These are phyloP conservation scores for Fusarium kyushuense DNA, from an alignment of 2,329 filamentous ascomycete genomes.

Conservation along the genomic window DNA sequence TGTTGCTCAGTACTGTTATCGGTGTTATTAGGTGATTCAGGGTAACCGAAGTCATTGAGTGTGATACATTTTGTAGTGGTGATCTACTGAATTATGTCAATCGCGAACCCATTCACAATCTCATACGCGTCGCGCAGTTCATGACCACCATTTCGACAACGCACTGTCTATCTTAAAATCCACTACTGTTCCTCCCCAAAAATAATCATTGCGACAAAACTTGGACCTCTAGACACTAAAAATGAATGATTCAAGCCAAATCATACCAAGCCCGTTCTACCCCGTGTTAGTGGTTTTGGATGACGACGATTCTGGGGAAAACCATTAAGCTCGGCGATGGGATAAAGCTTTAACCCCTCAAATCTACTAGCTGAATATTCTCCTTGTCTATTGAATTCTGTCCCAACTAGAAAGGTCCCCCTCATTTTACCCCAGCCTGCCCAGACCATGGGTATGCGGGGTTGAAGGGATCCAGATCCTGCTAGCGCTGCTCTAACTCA, in stretches of 20 bases:
- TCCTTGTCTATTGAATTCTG: not conserved
- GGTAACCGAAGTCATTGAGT: too few relatives aligned
- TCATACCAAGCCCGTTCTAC: not conserved
- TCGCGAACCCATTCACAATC: too few relatives aligned
- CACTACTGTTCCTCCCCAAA: not conserved
- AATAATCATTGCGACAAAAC: not conserved
- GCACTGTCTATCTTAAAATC: too few relatives aligned
- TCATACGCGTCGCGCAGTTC: too few relatives aligned
- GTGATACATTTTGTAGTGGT: too few relatives aligned
- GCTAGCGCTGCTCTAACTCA: conserved; percentile 5
- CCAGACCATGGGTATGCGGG: conserved; percentile 4
- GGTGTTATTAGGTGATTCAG: too few relatives aligned
- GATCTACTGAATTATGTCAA: too few relatives aligned
- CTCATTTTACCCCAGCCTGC: conserved; percentile 7
- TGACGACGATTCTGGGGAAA: not conserved
- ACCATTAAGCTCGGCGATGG: not conserved
- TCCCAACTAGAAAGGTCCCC: too few relatives aligned
- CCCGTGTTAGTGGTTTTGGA: not conserved
- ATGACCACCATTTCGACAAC: too few relatives aligned
- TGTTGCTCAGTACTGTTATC: too few relatives aligned
- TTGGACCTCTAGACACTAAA: not conserved
- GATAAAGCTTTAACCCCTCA: conserved; percentile 1
- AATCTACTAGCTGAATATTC: not conserved
- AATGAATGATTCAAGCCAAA: not conserved
- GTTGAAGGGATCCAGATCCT: conserved; percentile 4